phyloP scores from a whole-genome alignment of 2,329 filamentous ascomycete species.

The Pseudogymnoascus sp. region DNA sequence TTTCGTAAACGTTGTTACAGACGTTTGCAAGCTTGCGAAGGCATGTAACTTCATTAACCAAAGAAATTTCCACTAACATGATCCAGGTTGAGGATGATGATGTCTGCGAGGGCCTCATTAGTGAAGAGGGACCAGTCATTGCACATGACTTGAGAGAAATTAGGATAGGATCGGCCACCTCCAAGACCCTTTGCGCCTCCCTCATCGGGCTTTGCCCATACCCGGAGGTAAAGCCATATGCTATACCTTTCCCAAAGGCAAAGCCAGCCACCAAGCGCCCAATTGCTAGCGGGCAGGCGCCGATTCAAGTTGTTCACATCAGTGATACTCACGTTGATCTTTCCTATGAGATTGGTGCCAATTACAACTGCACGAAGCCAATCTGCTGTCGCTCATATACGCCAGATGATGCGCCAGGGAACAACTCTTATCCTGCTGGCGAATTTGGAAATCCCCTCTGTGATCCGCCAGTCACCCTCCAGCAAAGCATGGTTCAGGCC shows the following conservation, averaged over 20 bases:
- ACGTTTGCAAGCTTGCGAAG: slow-evolving; percentile 26
- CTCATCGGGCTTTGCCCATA: slow-evolving; percentile 36
- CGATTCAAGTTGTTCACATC: slow-evolving; percentile 35
- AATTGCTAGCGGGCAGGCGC: slow-evolving; percentile 28
- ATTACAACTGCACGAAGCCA: slow-evolving; percentile 34
- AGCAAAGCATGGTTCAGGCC: slow-evolving; percentile 33
- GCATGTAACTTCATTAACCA: slow-evolving; percentile 16
- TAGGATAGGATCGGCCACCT: slow-evolving; percentile 39
- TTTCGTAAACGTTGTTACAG: slow-evolving; percentile 32
- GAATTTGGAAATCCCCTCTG: slow-evolving; percentile 32
- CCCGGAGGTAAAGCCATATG: slow-evolving; percentile 29
- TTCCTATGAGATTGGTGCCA: slow-evolving; percentile 31
- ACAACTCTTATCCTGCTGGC: slow-evolving; percentile 31
- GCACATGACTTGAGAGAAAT: slow-evolving; percentile 43
- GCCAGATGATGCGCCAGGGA: slow-evolving; percentile 30
- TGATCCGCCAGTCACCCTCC: slow-evolving; percentile 31
- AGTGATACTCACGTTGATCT: slow-evolving; percentile 37
- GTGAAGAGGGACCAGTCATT: slow-evolving; percentile 45
- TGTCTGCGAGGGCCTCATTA: slow-evolving; percentile 37
- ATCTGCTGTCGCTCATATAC: slow-evolving; percentile 36
- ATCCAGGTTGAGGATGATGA: slow-evolving; percentile 30
- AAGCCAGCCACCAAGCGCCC: slow-evolving; percentile 29
- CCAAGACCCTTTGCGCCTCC: slow-evolving; percentile 44
- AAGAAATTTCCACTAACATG: background rate
- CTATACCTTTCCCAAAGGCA: slow-evolving; percentile 27